phyloP scores from a whole-genome alignment of 1,139 yeast genomes.

The Petasospora fabianii region DNA sequence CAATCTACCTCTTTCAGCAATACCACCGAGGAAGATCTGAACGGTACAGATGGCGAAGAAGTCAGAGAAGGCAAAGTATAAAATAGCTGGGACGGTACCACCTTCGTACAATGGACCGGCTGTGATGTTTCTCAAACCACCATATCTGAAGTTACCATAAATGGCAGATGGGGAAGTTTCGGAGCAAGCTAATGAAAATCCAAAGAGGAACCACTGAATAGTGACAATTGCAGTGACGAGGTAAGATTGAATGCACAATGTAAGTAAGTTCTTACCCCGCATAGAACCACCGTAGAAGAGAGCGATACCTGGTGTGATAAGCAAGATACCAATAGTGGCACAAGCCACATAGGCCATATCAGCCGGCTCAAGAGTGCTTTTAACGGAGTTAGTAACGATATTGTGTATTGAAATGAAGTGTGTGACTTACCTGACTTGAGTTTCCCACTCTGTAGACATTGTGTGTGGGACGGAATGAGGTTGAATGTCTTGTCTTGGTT shows the following conservation, averaged over 20 bases:
- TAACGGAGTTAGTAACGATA: background rate
- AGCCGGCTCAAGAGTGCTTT: conserved; percentile 19
- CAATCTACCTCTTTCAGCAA: conserved; percentile 42
- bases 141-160: conserved; percentile 38
- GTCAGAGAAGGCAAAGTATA: conserved; percentile 39
- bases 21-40: conserved; percentile 45
- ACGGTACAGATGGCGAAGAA: conserved; percentile 46
- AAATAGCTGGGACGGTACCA: conserved; percentile 39
- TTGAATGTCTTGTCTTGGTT: background rate
- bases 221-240: conserved; percentile 38
- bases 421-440: conserved; percentile 4
- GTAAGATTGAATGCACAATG: conserved; percentile 39
- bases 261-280: conserved; percentile 39
- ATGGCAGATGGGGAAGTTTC: conserved; percentile 36
- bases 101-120: conserved; percentile 39
- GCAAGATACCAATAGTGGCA: conserved; percentile 38
- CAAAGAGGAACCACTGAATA: conserved; percentile 42
- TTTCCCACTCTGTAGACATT: conserved; percentile 11
- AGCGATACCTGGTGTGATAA: conserved; percentile 44
- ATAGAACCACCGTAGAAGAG: conserved; percentile 35
- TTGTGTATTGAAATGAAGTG: background rate
- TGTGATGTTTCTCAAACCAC: conserved; percentile 37
- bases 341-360: conserved; percentile 27
- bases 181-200: conserved; percentile 42
- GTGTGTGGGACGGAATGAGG: background rate